These are phyloP conservation scores for Aaosphaeria arxii DNA, from an alignment of 2,329 filamentous ascomycete species.

Conservation along the genomic window DNA sequence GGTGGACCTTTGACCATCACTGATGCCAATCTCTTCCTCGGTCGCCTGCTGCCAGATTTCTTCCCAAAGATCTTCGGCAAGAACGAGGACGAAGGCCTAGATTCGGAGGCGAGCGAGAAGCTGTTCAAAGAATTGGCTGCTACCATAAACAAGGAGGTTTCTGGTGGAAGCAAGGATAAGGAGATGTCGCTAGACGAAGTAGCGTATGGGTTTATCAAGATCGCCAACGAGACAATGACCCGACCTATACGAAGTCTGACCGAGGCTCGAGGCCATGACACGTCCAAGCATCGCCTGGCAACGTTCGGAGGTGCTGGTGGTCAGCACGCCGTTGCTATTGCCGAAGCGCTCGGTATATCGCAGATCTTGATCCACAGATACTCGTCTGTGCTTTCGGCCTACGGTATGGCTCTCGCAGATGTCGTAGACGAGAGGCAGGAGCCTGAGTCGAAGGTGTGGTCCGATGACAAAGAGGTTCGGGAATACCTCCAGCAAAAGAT, in stretches of 20 bases:
- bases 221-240: conserved; percentile 90
- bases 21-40: conserved; percentile 84
- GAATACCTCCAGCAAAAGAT: conserved; percentile 70
- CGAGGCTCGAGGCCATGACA: conserved; percentile 89
- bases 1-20: conserved; percentile 89
- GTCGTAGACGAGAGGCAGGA: conserved; percentile 90
- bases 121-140: conserved; percentile 73
- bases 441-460: conserved; percentile 62
- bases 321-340: conserved; percentile 89
- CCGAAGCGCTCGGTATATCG: conserved; percentile 75
- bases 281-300: conserved; percentile 82
- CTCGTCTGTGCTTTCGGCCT: conserved; percentile 84
- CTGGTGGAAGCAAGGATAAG: conserved; percentile 55
- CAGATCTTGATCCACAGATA: conserved; percentile 86
- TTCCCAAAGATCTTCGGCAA: conserved; percentile 95
- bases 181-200: conserved; percentile 79
- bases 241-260: conserved; percentile 86
- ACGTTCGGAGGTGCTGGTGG: conserved; percentile 91
- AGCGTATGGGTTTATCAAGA: conserved; percentile 83
- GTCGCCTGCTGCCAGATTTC: conserved; percentile 81
- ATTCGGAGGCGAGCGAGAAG: conserved; percentile 70
- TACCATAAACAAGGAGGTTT: conserved; percentile 73
- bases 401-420: conserved; percentile 89
- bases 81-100: conserved; percentile 78
- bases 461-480: conserved; percentile 56